phyloP scores from a whole-genome alignment of 2,329 filamentous ascomycete species.

The Alternaria solani region DNA sequence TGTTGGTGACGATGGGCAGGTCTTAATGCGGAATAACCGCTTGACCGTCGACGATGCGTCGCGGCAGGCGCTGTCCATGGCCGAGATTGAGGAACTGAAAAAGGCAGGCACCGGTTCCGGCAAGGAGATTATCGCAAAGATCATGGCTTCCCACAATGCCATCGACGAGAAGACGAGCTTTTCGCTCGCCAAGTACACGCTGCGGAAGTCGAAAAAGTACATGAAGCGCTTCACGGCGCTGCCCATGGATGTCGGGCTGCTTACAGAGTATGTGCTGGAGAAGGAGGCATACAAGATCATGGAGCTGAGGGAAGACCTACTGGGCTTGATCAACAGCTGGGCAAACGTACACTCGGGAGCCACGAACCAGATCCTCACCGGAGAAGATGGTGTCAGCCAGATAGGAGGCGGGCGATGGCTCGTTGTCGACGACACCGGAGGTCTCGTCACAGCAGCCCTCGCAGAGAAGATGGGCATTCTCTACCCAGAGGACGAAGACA shows the following conservation, averaged over 20 bases:
- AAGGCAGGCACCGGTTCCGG: constrained; percentile 78
- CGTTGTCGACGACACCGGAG: constrained; percentile 86
- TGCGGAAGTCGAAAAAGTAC: constrained; percentile 94
- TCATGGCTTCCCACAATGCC: constrained; percentile 86
- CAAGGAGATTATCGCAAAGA: constrained; percentile 89
- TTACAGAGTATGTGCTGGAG: constrained; percentile 82
- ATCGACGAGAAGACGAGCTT: constrained; percentile 95
- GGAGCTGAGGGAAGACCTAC: constrained; percentile 84
- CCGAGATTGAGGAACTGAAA: constrained; percentile 76
- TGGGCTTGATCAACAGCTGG: constrained; percentile 86
- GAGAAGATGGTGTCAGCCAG: constrained; percentile 45
- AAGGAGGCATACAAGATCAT: constrained; percentile 82
- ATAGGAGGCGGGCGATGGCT: constrained; percentile 72
- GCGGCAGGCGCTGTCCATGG: constrained; percentile 77
- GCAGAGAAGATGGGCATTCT: constrained; percentile 90
- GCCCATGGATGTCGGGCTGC: constrained; percentile 78
- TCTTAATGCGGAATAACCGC: constrained; percentile 68
- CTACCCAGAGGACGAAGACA: constrained; percentile 57
- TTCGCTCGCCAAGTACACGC: constrained; percentile 92
- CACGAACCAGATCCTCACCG: constrained; percentile 40
- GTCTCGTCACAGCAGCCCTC: constrained; percentile 80
- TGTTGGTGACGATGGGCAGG: constrained; percentile 57
- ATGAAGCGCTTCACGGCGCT: constrained; percentile 85
- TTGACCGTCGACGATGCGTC: constrained; percentile 69
- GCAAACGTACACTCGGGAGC: constrained; percentile 83